Evolutionary conservation across 768 basidiomycete genomes (phyloP).

Genomic region (Chiua virens): DNA sequence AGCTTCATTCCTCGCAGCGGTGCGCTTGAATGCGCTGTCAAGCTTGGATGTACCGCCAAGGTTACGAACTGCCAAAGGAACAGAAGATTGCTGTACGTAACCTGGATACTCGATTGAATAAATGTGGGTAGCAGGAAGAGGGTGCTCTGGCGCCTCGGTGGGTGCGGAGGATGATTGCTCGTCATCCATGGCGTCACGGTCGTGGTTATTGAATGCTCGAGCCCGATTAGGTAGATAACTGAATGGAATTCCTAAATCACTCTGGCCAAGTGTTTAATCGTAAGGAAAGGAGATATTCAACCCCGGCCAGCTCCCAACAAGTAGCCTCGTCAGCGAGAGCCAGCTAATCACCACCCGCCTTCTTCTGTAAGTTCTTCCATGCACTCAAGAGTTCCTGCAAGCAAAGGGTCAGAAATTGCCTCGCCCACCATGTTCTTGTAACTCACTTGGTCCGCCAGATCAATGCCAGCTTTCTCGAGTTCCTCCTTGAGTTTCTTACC

Average conservation of each 20-base stretch:
- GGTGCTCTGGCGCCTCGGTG: conserved; percentile 36
- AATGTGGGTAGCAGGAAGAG: conserved; percentile 59
- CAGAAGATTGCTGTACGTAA: conserved; percentile 65
- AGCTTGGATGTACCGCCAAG: conserved; percentile 71
- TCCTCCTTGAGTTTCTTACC: conserved; percentile 47
- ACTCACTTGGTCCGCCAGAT: conserved; percentile 53
- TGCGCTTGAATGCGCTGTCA: conserved; percentile 75
- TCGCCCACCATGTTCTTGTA: background rate
- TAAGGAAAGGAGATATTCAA: no score
- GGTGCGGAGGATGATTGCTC: conserved; percentile 12
- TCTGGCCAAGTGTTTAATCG: no score
- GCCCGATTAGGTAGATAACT: background rate
- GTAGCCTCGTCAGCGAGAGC: background rate
- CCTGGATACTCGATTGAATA: conserved; percentile 92
- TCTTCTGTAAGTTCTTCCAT: conserved; percentile 35
- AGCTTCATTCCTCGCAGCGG: conserved; percentile 58
- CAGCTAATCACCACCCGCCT: conserved; percentile 18
- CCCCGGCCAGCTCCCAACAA: background rate
- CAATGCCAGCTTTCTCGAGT: conserved; percentile 59
- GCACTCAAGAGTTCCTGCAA: conserved; percentile 48
- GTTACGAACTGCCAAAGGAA: conserved; percentile 58
- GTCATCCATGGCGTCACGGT: conserved; percentile 9
- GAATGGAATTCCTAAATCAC: no score
- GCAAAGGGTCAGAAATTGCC: background rate
- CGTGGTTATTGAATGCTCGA: no score